Conservation (phyloP, 768 basidiomycete genomes). For the Coprinopsis cinerea region DNA sequence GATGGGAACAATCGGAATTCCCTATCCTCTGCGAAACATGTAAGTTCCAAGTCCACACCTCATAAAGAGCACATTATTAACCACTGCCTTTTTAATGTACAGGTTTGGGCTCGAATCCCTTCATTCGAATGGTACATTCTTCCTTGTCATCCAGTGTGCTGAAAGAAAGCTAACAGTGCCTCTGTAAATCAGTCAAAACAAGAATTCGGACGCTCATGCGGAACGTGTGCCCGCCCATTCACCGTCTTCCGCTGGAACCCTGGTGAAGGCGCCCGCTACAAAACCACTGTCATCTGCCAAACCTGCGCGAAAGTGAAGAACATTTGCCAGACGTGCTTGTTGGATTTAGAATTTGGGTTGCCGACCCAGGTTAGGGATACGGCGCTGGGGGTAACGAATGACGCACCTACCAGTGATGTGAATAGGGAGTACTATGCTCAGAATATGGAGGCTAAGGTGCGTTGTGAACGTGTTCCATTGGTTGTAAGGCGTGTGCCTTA, state of each 20-base stretch:
- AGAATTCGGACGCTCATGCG: conserved; percentile 93
- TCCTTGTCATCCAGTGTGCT: too few relatives aligned
- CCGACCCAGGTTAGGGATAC: conserved; percentile 98
- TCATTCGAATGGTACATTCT: conserved; percentile 78
- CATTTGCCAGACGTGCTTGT: conserved; percentile 94
- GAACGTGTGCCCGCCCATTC: conserved; percentile 94
- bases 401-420: conserved; percentile 94
- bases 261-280: conserved; percentile 87
- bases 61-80: conserved; percentile 7
- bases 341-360: conserved; percentile 93
- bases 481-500: conserved; percentile 39
- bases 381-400: conserved; percentile 76
- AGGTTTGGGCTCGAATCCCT: conserved; percentile 89
- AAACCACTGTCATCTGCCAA: conserved; percentile 95
- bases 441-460: conserved; percentile 81
- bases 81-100: conserved; percentile 1
- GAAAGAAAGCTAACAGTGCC: too few relatives aligned
- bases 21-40: conserved; percentile 94
- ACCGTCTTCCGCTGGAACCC: conserved; percentile 99
- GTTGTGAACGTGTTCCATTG: conserved; percentile 17
- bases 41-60: conserved; percentile 27
- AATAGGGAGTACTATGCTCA: conserved; percentile 95
- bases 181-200: conserved; percentile 97
- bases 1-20: conserved; percentile 91
- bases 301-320: conserved; percentile 96